Evolutionary conservation across 768 basidiomycete genomes (phyloP).

Genomic region (Rubroboletus pulcherrimus): DNA sequence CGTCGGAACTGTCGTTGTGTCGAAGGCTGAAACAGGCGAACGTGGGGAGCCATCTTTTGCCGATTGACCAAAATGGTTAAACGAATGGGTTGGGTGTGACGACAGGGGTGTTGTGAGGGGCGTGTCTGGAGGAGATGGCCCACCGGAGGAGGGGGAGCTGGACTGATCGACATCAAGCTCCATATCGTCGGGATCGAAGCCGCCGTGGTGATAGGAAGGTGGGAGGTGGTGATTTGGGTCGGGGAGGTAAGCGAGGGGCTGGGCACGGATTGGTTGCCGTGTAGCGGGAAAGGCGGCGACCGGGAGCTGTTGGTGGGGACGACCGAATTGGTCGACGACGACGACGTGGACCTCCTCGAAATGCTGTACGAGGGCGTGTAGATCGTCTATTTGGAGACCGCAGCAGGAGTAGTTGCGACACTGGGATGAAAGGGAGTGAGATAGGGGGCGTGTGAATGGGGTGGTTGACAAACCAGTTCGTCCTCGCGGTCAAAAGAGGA

Average conservation of each 20-base stretch:
- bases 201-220: constrained; percentile 31
- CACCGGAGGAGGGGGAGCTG: constrained; percentile 47
- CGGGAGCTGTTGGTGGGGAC: constrained; percentile 30
- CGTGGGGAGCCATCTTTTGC: constrained; percentile 27
- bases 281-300: constrained; percentile 33
- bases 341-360: constrained; percentile 90
- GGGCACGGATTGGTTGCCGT: constrained; percentile 30
- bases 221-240: constrained; percentile 27
- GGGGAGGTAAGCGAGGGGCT: constrained; percentile 28
- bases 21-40: constrained; percentile 46
- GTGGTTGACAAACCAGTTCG: constrained; percentile 53
- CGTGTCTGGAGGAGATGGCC: constrained; percentile 40
- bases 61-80: constrained; percentile 31
- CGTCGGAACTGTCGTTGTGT: constrained; percentile 51
- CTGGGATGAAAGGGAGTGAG: constrained; percentile 29
- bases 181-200: constrained; percentile 78
- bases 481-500: constrained; percentile 65
- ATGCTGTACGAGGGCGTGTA: constrained; percentile 85
- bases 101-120: constrained; percentile 42
- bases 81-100: constrained; percentile 30
- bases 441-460: neutral
- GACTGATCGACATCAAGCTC: constrained; percentile 66
- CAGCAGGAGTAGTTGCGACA: constrained; percentile 92
- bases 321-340: constrained; percentile 49
- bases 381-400: constrained; percentile 69